Base-by-base conservation (phyloP, 1,284 basidiomycete genomes). In the Ceratorhiza oryzae-sativae region DNA sequence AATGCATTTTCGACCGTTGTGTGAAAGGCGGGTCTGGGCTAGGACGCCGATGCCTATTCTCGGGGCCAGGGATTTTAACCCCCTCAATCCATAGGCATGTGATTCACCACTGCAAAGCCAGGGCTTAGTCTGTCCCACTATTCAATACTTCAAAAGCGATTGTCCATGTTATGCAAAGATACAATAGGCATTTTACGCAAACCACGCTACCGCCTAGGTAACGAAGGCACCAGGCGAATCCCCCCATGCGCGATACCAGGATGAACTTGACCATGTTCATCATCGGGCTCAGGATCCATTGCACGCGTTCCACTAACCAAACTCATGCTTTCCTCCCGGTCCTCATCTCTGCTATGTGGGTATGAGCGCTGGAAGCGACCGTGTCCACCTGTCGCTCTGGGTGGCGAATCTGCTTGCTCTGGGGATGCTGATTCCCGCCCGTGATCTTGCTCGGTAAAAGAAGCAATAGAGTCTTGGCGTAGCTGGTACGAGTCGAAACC, bases 301-400 rank as follows among this genome's bases (percentile, higher is more conserved):
- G 77, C 77, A 25, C 74, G 71, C 20, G 23, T 25, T 5, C 77
- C 74, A 41, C 77, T 75, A 77, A 79, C 81, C 36, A 83, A 76
- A 53, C 80, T 80, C 73, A 79, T 72, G 73, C 80, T 83, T 77
- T 83, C 81, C 74, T 83, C 82, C 70, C 73, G 77, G 73, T 83
- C 82, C 45, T 81, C 81, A n/a, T 68, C 76, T 15, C 74, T 72
- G 59, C 77, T 75, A 36, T 76, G 76, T 20, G 82, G 82, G 71
- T 83, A 83, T 32, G 77, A 71, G 34, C 79, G 74, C 30, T 76
- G 75, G 42, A 79, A 78, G 59, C 75, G 30, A 23, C 76, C 77
- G 63, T 77, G 74, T 30, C 30, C 34, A n/a, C 56, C 56, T n/a
- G 20, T 30, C 13, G 36, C 39, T 55, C 73, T 62, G n/a, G 49